Evolutionary conservation across 2,329 filamentous ascomycete species (phyloP), one percentile per base, ranked within the genome.

Genomic region (Drechslerella stenobrocha): DNA sequence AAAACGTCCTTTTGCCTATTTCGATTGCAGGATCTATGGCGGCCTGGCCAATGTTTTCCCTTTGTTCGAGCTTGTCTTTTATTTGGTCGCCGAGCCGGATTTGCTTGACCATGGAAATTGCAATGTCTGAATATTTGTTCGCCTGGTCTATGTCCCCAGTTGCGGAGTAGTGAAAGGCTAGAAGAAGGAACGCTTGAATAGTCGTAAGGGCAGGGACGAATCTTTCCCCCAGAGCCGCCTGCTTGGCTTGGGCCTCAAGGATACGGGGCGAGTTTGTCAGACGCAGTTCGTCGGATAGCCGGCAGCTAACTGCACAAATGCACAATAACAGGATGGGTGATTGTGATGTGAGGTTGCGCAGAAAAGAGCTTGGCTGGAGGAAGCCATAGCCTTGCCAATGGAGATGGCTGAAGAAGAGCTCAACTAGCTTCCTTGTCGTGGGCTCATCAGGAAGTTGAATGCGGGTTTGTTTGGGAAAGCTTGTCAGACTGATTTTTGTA

Each of bases 371-470:
- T 6, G 56, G 56, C 20, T 69, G 64, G 23, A 69, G 24, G 18
- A 69, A 69, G 2, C 56, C 56, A 26, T 69, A 69, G 26, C 56
- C 56, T 53, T 69, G 64, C 56, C 56, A 69, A 52, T 69, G 57
- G 18, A 69, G 64, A 44, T 69, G 64, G 6, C 51, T 63, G 47
- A 69, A 69, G 52, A 69, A 69, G 9, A 61, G 64, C 18, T 63
- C 52, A 3, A 57, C 45, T 2, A 69, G 52, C 7, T 28, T 61
- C 24, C 50, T 57, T 8, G 57, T 69, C 9, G 47, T 63, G 2
- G 20, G 34, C 50, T 69, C 56, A 34, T 69, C 57, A 7, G 64
- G 64, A 18, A 69, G 64, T 32, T 61, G 64, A 37, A 69, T 61
- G 4, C 64, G 47, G 3, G 64, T 61, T 32, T 61, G 56, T 20